Percentiles rank a stretch among this genome's conserved stretches.
Evolutionary conservation across 352 stramenopile species (phyloP).

Genomic region (Globisporangium cylindrosporum): DNA sequence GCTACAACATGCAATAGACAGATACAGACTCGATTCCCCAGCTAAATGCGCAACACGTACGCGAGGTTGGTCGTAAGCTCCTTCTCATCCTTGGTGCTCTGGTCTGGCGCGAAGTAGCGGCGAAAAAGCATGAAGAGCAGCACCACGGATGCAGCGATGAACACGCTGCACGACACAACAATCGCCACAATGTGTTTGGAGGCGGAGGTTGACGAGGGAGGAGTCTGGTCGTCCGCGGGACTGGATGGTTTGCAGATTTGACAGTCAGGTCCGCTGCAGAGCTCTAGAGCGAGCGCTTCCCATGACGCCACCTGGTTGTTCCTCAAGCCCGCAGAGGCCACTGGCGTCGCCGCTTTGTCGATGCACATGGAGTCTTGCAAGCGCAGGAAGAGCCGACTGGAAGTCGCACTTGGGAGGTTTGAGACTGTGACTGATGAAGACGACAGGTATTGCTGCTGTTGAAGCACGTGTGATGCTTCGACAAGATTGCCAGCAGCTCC

Average conservation of each 20-base stretch:
- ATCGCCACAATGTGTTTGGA: constrained; percentile 32
- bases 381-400: constrained; percentile 30
- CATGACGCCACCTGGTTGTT: neutral
- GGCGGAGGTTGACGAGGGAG: constrained; percentile 7
- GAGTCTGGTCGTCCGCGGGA: neutral
- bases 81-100: constrained; percentile 47
- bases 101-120: constrained; percentile 29
- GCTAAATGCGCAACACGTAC: constrained; percentile 32
- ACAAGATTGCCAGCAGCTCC: constrained; percentile 10
- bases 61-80: constrained; percentile 49
- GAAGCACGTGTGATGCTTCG: constrained; percentile 14
- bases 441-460: constrained; percentile 15
- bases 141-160: constrained; percentile 37
- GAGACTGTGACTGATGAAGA: constrained; percentile 10
- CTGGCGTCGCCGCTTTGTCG: constrained; percentile 20
- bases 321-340: neutral
- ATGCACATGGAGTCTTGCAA: constrained; percentile 24
- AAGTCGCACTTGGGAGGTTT: constrained; percentile 9
- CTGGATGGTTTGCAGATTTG: constrained; percentile 14
- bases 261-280: constrained; percentile 21
- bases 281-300: constrained; percentile 18
- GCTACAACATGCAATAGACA: neutral
- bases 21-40: neutral
- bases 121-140: constrained; percentile 44
- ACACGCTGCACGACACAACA: constrained; percentile 37